phyloP scores from a whole-genome alignment of 2,329 filamentous ascomycete species.

The Hirsutella rhossiliensis region DNA sequence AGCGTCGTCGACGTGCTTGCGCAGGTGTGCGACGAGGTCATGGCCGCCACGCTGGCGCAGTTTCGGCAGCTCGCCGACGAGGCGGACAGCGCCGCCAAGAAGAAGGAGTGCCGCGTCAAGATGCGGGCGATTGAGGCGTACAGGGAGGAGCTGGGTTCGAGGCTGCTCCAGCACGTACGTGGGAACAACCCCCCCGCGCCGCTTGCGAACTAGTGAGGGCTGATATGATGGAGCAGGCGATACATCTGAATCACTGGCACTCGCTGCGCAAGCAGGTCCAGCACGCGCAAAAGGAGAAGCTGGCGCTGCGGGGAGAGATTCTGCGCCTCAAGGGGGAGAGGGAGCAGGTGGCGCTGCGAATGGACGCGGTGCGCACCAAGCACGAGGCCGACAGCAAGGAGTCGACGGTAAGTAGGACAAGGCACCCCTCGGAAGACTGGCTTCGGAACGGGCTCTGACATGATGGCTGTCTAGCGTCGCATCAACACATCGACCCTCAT shows the following conservation, averaged over 20 bases:
- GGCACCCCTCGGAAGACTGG: neutral
- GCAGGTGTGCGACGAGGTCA: slow-evolving; percentile 48
- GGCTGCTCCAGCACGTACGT: slow-evolving; percentile 44
- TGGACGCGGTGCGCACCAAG: slow-evolving; percentile 48
- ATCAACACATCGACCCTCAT: slow-evolving; percentile 44
- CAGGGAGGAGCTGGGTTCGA: slow-evolving; percentile 40
- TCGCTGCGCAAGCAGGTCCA: slow-evolving; percentile 45
- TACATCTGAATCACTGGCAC: slow-evolving; percentile 46
- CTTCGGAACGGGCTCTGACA: neutral
- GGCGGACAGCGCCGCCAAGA: slow-evolving; percentile 31
- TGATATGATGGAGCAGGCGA: slow-evolving; percentile 27
- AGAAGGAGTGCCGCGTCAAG: slow-evolving; percentile 43
- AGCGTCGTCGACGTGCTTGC: slow-evolving; percentile 51
- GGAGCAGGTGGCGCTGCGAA: slow-evolving; percentile 48
- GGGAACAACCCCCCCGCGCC: neutral
- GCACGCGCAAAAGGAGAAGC: slow-evolving; percentile 43
- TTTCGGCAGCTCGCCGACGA: slow-evolving; percentile 26
- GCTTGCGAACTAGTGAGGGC: neutral
- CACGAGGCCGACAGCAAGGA: slow-evolving; percentile 43
- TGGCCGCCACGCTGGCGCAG: slow-evolving; percentile 35
- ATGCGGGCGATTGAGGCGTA: slow-evolving; percentile 46
- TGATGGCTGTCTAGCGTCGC: slow-evolving; percentile 20
- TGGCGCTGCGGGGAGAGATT: slow-evolving; percentile 47
- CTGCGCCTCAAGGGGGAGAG: slow-evolving; percentile 44
- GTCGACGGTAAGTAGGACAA: slow-evolving; percentile 30